Evolutionary conservation across 331 rosid species (phyloP), one percentile per base, ranked within the genome.

Genomic region (Erythrophleum ivorense): DNA sequence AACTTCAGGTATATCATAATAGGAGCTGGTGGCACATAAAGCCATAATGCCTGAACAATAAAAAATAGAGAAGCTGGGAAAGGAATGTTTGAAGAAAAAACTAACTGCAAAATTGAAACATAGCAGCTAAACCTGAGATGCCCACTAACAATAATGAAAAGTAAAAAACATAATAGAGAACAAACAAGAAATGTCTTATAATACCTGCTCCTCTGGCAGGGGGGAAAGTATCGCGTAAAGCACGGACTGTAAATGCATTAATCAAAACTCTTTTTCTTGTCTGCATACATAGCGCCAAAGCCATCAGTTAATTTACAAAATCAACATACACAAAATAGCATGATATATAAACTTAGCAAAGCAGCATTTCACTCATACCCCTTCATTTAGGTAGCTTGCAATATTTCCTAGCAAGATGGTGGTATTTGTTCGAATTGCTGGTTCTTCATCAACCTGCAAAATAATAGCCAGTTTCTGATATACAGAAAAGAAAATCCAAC

Each of bases 181-280:
- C 24, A 70, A 71, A 67, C 33, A 46, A 66, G 50, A 83, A 43
- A 43, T 16, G 60, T 13, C 48, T 75, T 84, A 59, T 34, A 63
- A 78, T 91, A 92, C 97, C 97, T 85, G 97, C 97, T 85, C 91
- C 95, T 68, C 97, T 87, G 58, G 95, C 95, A 54, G 95, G 97
- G 45, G 95, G 86, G 78, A 92, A 92, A 78, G 90, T 91, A 84
- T 92, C 97, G 34, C 97, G 97, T 75, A 92, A 78, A 66, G 97
- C 97, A 83, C 97, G 97, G 76, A 88, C 95, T 18, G 97, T 92
- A 86, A 92, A 92, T 58, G 97, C 97, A 83, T 92, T 92, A 66
- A 91, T 89, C 89, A 92, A 78, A 80, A 92, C 97, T 87, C 97
- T 87, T 85, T 89, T 92, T 82, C 97, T 89, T 73, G 95, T 92